Percentiles rank a stretch among this genome's conserved stretches.
phyloP scores from a whole-genome alignment of 164 flowering plant species.

The Warburgia ugandensis region DNA sequence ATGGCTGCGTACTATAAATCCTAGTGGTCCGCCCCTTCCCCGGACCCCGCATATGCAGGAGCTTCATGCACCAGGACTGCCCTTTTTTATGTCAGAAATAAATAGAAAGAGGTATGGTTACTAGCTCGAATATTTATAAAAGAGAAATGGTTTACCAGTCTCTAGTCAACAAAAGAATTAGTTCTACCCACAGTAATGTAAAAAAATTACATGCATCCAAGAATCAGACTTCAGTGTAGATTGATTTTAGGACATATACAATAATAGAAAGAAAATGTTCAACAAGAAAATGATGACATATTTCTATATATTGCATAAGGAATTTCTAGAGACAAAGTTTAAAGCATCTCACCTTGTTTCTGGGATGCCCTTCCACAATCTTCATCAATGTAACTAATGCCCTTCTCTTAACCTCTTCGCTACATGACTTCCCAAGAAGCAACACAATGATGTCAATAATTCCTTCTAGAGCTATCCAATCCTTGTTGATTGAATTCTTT shows the following conservation, averaged over 20 bases:
- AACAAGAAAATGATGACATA: too few relatives aligned
- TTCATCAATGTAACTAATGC: slow-evolving; percentile 36
- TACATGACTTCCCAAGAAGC: slow-evolving; percentile 35
- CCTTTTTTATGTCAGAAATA: too few relatives aligned
- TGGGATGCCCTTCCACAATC: slow-evolving; percentile 41
- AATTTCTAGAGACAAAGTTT: background rate
- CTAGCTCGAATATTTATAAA: too few relatives aligned
- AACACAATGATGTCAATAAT: slow-evolving; percentile 30
- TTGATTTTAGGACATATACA: background rate
- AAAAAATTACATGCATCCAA: background rate
- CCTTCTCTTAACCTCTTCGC: slow-evolving; percentile 34
- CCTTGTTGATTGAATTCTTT: slow-evolving; percentile 55
- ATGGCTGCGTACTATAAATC: too few relatives aligned
- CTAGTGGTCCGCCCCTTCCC: too few relatives aligned
- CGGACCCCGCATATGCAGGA: too few relatives aligned
- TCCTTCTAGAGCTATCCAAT: slow-evolving; percentile 63
- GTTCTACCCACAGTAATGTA: too few relatives aligned
- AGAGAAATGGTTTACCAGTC: too few relatives aligned
- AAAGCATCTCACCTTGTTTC: slow-evolving; percentile 47
- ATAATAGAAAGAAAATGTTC: background rate
- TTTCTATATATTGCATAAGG: too few relatives aligned
- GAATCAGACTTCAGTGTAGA: background rate
- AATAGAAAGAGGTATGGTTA: too few relatives aligned
- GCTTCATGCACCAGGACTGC: too few relatives aligned
- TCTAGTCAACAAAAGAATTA: too few relatives aligned